These are phyloP conservation scores for Antitrichia curtipendula DNA, from an alignment of 225 moss, liverwort and hornwort genomes.

Conservation along the genomic window DNA sequence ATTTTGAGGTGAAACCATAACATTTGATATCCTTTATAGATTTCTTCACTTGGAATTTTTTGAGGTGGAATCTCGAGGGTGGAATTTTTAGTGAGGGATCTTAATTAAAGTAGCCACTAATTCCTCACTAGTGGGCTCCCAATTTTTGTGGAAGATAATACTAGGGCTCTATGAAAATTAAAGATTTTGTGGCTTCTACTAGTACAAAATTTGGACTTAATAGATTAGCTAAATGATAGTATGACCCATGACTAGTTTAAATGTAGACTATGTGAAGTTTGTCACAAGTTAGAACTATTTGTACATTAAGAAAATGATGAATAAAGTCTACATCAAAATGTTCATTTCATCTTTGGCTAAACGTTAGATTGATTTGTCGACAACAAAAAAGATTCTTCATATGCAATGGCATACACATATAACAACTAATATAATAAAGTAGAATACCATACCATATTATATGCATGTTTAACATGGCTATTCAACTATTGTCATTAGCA, in stretches of 20 bases:
- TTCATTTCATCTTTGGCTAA: not conserved
- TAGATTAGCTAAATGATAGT: not conserved
- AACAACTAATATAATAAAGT: no score
- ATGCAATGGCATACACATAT: not conserved
- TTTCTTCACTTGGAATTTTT: not conserved
- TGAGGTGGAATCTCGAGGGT: no score
- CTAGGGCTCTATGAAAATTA: no score
- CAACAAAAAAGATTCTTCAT: not conserved
- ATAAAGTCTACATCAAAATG: not conserved
- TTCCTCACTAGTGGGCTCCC: no score
- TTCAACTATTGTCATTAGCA: fast-evolving
- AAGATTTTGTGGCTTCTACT: not conserved
- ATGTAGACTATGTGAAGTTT: not conserved
- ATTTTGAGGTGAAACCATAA: not conserved
- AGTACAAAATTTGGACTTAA: not conserved
- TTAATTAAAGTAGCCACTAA: not conserved
- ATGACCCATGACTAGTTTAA: not conserved
- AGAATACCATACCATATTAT: no score
- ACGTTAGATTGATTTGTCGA: fast-evolving
- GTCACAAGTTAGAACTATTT: no score
- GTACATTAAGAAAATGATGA: not conserved
- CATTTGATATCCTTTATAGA: no score
- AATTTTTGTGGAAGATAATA: not conserved
- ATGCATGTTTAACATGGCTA: not conserved
- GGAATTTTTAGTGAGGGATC: not conserved